Conservation (phyloP, 257 asterid genomes). For the Solanum pinnatisectum region DNA sequence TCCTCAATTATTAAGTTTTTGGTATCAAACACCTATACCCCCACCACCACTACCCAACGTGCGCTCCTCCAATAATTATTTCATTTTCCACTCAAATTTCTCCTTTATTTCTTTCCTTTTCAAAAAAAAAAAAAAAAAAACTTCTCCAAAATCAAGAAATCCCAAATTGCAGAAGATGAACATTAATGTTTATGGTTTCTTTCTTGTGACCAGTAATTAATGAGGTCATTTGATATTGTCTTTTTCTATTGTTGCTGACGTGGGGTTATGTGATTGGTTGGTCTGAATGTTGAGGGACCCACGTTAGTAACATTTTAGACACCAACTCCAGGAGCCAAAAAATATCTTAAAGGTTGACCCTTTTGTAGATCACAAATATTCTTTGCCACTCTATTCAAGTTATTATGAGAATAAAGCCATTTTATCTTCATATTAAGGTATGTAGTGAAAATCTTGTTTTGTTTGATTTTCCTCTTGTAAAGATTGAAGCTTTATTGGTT, state of each 20-base stretch:
- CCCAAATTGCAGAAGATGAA: not conserved
- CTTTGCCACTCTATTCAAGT: not conserved
- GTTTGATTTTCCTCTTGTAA: too few species aligned
- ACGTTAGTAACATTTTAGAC: not conserved
- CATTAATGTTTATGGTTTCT: not conserved
- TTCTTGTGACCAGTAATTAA: not conserved
- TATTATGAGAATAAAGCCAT: not conserved
- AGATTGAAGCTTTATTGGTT: not conserved
- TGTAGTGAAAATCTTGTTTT: not conserved
- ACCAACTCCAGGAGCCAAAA: constrained; percentile 1
- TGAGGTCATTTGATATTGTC: not conserved
- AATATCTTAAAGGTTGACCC: constrained; percentile 16
- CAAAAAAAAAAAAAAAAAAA: not conserved
- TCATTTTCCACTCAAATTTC: not conserved
- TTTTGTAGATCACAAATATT: constrained; percentile 10
- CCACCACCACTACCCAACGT: not conserved
- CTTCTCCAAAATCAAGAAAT: not conserved
- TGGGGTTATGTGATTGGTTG: not conserved
- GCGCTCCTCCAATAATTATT: not conserved
- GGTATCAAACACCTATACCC: not conserved
- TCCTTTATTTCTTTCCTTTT: too few species aligned
- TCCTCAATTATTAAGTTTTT: not conserved
- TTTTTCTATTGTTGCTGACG: not conserved
- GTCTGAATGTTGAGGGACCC: not conserved
- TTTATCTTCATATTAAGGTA: not conserved